Percentiles rank a stretch among this genome's conserved stretches.
phyloP scores from a whole-genome alignment of 208 protist genomes.

The Trypanosoma avium region DNA sequence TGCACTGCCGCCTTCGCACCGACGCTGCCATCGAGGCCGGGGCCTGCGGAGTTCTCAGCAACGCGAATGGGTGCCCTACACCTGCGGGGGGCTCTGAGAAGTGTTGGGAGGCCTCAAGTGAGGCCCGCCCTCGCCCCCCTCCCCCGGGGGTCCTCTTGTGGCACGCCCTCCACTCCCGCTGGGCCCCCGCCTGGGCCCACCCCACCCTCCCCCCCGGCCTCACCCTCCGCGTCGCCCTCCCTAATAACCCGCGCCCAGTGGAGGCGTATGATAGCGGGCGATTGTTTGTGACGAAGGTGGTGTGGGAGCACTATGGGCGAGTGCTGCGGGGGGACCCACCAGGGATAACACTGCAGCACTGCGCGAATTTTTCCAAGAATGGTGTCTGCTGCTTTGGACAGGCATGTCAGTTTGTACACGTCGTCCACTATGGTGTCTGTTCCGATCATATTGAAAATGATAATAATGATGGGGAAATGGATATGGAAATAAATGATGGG shows the following conservation, averaged over 20 bases:
- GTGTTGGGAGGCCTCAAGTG: no score
- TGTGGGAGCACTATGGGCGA: constrained; percentile 68
- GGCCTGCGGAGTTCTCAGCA: constrained; percentile 57
- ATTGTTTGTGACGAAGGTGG: constrained; percentile 64
- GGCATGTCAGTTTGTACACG: constrained; percentile 76
- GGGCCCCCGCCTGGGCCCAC: constrained; percentile 58
- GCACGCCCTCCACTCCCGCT: constrained; percentile 70
- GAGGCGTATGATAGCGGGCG: constrained; percentile 60
- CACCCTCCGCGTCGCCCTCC: constrained; percentile 57
- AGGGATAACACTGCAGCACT: constrained; percentile 75
- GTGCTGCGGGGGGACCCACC: constrained; percentile 43
- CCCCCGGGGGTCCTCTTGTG: constrained; percentile 49
- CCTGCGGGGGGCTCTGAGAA: no score
- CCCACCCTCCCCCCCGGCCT: constrained; percentile 47
- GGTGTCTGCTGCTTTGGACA: constrained; percentile 82
- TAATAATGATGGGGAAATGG: no score
- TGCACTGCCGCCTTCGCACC: constrained; percentile 60
- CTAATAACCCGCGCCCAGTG: constrained; percentile 69
- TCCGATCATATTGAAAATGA: no score
- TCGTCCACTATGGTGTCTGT: constrained; percentile 50
- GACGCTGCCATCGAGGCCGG: constrained; percentile 54
- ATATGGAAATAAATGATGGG: no score
- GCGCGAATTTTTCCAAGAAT: constrained; percentile 75
- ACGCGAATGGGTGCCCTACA: constrained; percentile 50
- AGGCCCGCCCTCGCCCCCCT: constrained; percentile 4